These are phyloP conservation scores for Plasmodium gonderi DNA, from an alignment of 169 alveolate genomes.

Conservation along the genomic window DNA sequence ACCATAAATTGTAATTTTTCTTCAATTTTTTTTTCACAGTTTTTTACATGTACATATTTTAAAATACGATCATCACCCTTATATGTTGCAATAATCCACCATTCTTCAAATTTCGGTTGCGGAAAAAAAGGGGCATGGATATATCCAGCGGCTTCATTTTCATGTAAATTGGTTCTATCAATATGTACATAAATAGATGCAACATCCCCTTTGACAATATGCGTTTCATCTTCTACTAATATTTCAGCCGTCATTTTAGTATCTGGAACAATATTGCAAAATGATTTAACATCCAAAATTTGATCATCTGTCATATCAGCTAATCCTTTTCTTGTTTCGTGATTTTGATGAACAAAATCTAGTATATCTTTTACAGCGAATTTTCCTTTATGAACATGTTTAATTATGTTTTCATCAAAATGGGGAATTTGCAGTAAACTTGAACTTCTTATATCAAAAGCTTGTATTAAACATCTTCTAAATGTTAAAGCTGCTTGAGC, in stretches of 20 bases:
- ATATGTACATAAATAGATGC: slow-evolving; percentile 88
- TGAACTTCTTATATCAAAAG: slow-evolving; percentile 85
- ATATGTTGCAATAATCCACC: slow-evolving; percentile 88
- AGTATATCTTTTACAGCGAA: slow-evolving; percentile 83
- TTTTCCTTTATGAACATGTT: slow-evolving; percentile 86
- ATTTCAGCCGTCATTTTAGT: slow-evolving; percentile 84
- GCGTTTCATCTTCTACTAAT: slow-evolving; percentile 89
- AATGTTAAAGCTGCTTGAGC: slow-evolving; percentile 88
- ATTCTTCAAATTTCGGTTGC: slow-evolving; percentile 90
- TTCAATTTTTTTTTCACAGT: slow-evolving; percentile 81
- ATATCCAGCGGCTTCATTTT: slow-evolving; percentile 89
- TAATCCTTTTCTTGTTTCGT: slow-evolving; percentile 86
- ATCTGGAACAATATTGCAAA: slow-evolving; percentile 85
- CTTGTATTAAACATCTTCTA: slow-evolving; percentile 91
- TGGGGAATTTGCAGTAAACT: slow-evolving; percentile 92
- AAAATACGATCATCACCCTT: slow-evolving; percentile 80
- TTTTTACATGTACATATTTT: slow-evolving; percentile 79
- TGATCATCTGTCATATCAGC: slow-evolving; percentile 84
- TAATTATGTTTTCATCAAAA: slow-evolving; percentile 84
- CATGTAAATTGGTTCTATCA: slow-evolving; percentile 85
- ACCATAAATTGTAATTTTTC: slow-evolving; percentile 84
- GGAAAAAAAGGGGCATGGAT: slow-evolving; percentile 92
- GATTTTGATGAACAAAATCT: slow-evolving; percentile 86
- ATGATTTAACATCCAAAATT: slow-evolving; percentile 87
- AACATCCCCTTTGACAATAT: slow-evolving; percentile 90